Conservation (phyloP, 208 protist genomes). For the Leishmania braziliensis region DNA sequence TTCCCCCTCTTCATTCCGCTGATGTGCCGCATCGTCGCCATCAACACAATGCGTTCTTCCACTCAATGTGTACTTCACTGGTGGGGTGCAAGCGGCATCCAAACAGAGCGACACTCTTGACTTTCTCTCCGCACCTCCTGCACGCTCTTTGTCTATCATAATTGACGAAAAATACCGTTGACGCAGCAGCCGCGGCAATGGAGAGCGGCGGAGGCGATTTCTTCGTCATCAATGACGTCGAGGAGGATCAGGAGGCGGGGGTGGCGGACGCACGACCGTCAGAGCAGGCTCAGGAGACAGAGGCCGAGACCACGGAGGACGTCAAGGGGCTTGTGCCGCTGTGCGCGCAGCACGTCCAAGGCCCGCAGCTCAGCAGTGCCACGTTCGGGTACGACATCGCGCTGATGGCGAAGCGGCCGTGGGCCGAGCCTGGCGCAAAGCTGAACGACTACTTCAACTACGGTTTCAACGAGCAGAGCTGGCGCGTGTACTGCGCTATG, state of each 20-base stretch:
- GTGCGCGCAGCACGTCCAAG: constrained; percentile 59
- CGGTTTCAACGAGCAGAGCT: constrained; percentile 88
- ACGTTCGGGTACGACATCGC: constrained; percentile 87
- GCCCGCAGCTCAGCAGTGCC: constrained; percentile 61
- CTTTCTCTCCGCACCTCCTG: background rate
- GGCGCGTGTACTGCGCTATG: constrained; percentile 85
- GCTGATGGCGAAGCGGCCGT: constrained; percentile 79
- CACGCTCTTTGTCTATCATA: background rate
- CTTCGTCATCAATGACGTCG: constrained; percentile 31
- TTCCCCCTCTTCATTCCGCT: background rate
- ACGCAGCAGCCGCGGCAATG: background rate
- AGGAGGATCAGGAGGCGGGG: constrained; percentile 17
- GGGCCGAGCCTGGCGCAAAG: constrained; percentile 79
- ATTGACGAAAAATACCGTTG: background rate
- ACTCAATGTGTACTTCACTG: background rate
- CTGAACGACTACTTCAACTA: constrained; percentile 92
- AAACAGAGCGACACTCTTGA: background rate
- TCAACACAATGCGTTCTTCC: background rate
- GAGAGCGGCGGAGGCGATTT: constrained; percentile 22
- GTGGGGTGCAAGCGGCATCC: background rate
- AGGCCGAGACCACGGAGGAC: constrained; percentile 35
- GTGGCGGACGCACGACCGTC: constrained; percentile 1
- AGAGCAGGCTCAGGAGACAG: constrained; percentile 17
- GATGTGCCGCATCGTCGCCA: background rate
- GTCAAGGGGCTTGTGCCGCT: constrained; percentile 73